Evolutionary conservation across 345 rosid species (phyloP).

Genomic region (Salix exigua): DNA sequence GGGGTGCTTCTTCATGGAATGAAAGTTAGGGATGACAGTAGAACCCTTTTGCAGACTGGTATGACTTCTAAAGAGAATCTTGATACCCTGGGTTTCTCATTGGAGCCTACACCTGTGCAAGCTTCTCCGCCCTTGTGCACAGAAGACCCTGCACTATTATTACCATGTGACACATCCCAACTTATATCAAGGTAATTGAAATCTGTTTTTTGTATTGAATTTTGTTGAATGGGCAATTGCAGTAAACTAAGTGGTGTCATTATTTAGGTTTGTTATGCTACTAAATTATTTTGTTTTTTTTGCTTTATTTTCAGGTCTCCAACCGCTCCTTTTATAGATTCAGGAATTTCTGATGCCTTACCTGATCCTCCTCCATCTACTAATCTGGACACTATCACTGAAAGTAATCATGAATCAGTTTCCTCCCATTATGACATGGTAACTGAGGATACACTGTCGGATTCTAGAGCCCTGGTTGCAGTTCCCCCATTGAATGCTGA

Average conservation of each 20-base stretch:
- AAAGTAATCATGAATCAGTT: constrained; percentile 40
- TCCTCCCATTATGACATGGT: constrained; percentile 39
- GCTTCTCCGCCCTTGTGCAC: constrained; percentile 37
- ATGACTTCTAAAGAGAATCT: constrained; percentile 58
- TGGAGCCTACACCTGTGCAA: constrained; percentile 58
- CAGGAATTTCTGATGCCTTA: constrained; percentile 34
- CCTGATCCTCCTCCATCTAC: constrained; percentile 32
- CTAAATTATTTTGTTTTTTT: background rate
- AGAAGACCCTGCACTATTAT: constrained; percentile 36
- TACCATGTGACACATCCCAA: constrained; percentile 32
- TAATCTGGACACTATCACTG: constrained; percentile 28
- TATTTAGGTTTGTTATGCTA: background rate
- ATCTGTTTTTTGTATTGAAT: constrained; percentile 9
- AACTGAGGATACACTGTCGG: constrained; percentile 44
- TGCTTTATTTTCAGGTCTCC: constrained; percentile 45
- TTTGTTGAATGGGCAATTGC: background rate
- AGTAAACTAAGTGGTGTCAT: background rate
- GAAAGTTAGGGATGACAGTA: constrained; percentile 81
- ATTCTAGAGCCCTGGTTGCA: constrained; percentile 69
- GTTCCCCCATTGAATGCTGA: constrained; percentile 46
- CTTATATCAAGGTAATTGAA: constrained; percentile 45
- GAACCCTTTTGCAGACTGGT: constrained; percentile 74
- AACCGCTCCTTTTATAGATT: constrained; percentile 36
- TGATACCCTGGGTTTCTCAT: constrained; percentile 64
- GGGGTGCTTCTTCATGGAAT: constrained; percentile 84